phyloP scores from a whole-genome alignment of 129 eudicot species.

The Smallanthus sonchifolius region DNA sequence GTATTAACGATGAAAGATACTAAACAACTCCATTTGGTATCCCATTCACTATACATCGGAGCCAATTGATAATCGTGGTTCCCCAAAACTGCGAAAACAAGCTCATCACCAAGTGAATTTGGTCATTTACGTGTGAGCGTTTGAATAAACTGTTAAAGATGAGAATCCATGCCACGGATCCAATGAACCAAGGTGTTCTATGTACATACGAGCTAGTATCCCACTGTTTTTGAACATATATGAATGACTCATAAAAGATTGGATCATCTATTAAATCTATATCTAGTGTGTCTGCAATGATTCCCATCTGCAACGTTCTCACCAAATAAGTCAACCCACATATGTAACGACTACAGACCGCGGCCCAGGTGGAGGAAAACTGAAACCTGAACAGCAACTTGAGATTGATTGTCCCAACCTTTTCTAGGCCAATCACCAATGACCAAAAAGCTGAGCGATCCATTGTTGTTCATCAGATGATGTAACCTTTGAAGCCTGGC shows the following conservation, averaged over 20 bases:
- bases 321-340: slow-evolving; percentile 23
- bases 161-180: background rate
- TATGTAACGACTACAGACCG: slow-evolving; percentile 23
- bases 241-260: slow-evolving; percentile 45
- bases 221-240: slow-evolving; percentile 57
- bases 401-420: slow-evolving; percentile 62
- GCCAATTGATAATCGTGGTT: too few relatives aligned
- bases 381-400: slow-evolving; percentile 54
- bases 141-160: background rate
- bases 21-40: too few relatives aligned
- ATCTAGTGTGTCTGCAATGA: slow-evolving; percentile 56
- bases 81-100: background rate
- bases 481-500: slow-evolving; percentile 40
- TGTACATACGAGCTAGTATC: slow-evolving; percentile 34
- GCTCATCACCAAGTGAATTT: background rate
- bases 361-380: slow-evolving; percentile 27
- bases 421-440: slow-evolving; percentile 78
- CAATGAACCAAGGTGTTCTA: background rate
- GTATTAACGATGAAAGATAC: too few relatives aligned
- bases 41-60: too few relatives aligned
- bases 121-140: background rate
- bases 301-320: slow-evolving; percentile 52
- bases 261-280: slow-evolving; percentile 47
- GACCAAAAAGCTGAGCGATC: slow-evolving; percentile 56
- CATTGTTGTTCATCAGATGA: slow-evolving; percentile 43